Percentiles rank a stretch among this genome's conserved stretches.
Evolutionary conservation across 768 basidiomycete genomes (phyloP).

Genomic region (Mycena haematopus): DNA sequence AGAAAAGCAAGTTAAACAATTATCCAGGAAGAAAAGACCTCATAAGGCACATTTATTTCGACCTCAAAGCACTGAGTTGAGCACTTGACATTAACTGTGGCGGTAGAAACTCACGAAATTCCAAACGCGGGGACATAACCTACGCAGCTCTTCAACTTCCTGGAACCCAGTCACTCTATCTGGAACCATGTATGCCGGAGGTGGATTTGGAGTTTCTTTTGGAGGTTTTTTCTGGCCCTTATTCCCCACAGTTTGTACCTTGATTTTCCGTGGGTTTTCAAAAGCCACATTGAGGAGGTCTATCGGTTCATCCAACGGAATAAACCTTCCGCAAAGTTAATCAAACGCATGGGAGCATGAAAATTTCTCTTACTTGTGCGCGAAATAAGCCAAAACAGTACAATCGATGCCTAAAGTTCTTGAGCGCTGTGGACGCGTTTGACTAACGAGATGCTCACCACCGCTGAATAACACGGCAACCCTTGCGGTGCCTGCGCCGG

Average conservation of each 20-base stretch:
- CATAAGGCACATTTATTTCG: conserved; percentile 84
- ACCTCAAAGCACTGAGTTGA: conserved; percentile 52
- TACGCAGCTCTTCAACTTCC: conserved; percentile 78
- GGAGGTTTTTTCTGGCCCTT: conserved; percentile 29
- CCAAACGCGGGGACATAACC: conserved; percentile 84
- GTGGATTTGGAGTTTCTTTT: conserved; percentile 11
- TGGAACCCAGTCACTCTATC: conserved; percentile 84
- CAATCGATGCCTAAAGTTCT: conserved; percentile 78
- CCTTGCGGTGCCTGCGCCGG: conserved; percentile 50
- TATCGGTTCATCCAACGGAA: conserved; percentile 80
- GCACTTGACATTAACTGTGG: conserved; percentile 1
- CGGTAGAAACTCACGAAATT: conserved; percentile 71
- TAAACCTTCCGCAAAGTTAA: conserved; percentile 54
- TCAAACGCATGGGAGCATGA: neutral
- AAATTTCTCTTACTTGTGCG: conserved; percentile 63
- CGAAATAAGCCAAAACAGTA: conserved; percentile 80
- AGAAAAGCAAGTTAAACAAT: conserved; percentile 11
- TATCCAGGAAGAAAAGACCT: conserved; percentile 46
- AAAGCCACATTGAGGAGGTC: conserved; percentile 95
- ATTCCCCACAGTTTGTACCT: conserved; percentile 53
- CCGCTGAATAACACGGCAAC: conserved; percentile 94
- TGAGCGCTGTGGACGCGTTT: neutral
- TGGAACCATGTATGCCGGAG: conserved; percentile 75
- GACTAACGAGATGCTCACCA: conserved; percentile 7
- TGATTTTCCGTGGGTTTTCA: conserved; percentile 88